Conservation (phyloP, 2,329 filamentous ascomycete genomes). For the Penicillium occitanis region DNA sequence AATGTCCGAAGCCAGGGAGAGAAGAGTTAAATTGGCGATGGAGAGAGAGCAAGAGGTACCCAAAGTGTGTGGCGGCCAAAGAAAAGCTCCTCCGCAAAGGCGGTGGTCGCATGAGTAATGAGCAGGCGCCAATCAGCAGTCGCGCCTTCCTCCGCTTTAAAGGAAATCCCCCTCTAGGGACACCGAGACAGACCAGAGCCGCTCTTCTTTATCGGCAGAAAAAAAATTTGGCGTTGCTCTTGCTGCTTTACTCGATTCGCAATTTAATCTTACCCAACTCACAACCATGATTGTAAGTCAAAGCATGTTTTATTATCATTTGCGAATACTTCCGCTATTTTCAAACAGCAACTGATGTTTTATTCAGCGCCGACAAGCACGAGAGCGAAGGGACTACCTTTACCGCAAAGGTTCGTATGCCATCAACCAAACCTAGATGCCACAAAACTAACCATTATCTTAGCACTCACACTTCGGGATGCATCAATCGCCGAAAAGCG, state of each 20-base stretch:
- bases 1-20: neutral
- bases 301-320: neutral
- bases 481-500: constrained; percentile 91
- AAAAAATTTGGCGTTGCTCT: constrained; percentile 33
- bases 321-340: neutral
- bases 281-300: constrained; percentile 22
- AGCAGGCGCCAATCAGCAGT: constrained; percentile 29
- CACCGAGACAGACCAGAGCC: neutral
- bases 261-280: neutral
- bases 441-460: neutral
- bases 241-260: neutral
- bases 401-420: constrained; percentile 63
- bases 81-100: constrained; percentile 22
- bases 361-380: constrained; percentile 66
- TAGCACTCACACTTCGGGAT: constrained; percentile 80
- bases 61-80: constrained; percentile 20
- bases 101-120: constrained; percentile 19
- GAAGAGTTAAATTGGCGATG: constrained; percentile 7
- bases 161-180: constrained; percentile 30
- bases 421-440: neutral
- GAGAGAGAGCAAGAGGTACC: neutral
- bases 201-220: constrained; percentile 30
- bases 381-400: constrained; percentile 81
- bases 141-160: constrained; percentile 29
- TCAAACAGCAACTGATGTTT: neutral